Evolutionary conservation across 345 rosid genomes (phyloP), one percentile per base, ranked within the genome.

Genomic region (Orychophragmus violaceus): DNA sequence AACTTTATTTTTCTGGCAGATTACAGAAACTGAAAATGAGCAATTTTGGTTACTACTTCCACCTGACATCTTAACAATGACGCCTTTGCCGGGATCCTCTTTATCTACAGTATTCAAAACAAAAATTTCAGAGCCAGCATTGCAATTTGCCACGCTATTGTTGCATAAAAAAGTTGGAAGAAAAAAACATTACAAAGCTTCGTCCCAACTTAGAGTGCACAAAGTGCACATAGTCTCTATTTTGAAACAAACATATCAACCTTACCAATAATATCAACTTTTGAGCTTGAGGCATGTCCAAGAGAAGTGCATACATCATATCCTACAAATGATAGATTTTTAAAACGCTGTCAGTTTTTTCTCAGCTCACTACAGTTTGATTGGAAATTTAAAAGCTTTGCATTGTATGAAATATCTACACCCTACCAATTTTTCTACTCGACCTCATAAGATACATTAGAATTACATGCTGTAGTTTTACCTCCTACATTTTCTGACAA

Each of bases 281-380:
- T 42, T n/a, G 83, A 81, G 80, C 76, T 78, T 28, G 89, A 80
- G 59, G 72, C 74, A 63, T 59, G 76, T 68, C 99, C 99, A 71
- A 91, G 22, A 23, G 91, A 63, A 39, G 63, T 78, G 81, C 99
- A 95, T 13, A 95, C 89, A 69, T 82, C 93, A 59, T 91, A 95
- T 33, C 97, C 97, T 95, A 84, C 78, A 82, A 16, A 77, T 56
- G 25, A 36, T 49, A 63, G 50, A 41, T n/a, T n/a, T n/a, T n/a
- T n/a, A n/a, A n/a, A n/a, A n/a, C n/a, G n/a, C n/a, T n/a, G n/a
- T n/a, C n/a, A n/a, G n/a, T n/a, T n/a, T n/a, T n/a, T n/a, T n/a
- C n/a, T n/a, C n/a, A n/a, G n/a, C n/a, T n/a, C n/a, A n/a, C n/a
- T n/a, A n/a, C n/a, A n/a, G n/a, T n/a, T n/a, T n/a, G n/a, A n/a